Conservation (phyloP, 2,329 filamentous ascomycete genomes). For the Calonectria pauciramosa region DNA sequence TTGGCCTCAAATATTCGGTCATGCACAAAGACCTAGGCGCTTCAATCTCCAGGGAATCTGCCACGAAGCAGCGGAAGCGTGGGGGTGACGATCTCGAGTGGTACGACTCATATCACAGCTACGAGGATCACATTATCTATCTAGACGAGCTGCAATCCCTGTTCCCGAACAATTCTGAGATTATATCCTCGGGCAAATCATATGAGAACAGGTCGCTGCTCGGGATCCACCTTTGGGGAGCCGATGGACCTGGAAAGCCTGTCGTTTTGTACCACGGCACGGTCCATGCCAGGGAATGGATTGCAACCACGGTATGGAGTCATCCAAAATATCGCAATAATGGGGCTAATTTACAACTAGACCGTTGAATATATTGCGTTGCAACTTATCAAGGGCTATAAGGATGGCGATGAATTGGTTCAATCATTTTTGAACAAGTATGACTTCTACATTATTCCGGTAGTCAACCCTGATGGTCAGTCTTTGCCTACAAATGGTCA, state of each 20-base stretch:
- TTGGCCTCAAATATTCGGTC: not conserved
- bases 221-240: not conserved
- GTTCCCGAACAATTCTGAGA: not conserved
- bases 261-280: not conserved
- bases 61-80: not conserved
- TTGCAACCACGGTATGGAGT: not conserved
- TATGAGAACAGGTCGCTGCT: not conserved
- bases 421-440: not conserved
- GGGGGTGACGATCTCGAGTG: not conserved
- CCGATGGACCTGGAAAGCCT: not conserved
- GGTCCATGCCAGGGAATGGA: not conserved
- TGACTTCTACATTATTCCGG: not conserved
- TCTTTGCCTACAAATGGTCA: not conserved
- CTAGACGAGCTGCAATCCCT: not conserved
- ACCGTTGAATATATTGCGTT: not conserved
- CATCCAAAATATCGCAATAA: no score
- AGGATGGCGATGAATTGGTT: not conserved
- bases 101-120: not conserved
- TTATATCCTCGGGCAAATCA: not conserved
- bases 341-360: not conserved
- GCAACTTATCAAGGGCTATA: not conserved
- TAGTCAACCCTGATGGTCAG: not conserved
- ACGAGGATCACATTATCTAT: not conserved
- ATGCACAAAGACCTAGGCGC: not conserved
- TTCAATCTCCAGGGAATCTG: not conserved